Conservation (phyloP, 495 filamentous ascomycete genomes). For the Aspergillus ellipticus region DNA sequence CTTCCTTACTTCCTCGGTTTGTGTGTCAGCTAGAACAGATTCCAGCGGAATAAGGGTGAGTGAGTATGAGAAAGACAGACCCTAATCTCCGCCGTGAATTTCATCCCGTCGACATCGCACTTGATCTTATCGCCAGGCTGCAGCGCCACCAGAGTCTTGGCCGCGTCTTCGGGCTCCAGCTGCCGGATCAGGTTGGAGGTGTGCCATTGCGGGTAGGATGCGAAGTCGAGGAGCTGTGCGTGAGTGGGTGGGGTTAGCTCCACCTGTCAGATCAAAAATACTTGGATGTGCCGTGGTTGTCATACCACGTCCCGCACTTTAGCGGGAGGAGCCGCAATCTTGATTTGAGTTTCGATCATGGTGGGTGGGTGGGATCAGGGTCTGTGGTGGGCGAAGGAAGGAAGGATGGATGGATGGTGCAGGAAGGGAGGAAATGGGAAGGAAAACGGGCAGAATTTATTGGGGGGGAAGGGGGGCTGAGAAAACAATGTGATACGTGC, state of each 20-base stretch:
- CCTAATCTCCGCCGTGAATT: background rate
- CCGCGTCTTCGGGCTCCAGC: background rate
- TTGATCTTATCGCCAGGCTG: background rate
- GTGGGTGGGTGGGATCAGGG: no score
- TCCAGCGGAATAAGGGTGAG: background rate
- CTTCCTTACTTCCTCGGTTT: background rate
- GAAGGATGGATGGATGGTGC: no score
- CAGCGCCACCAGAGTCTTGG: background rate
- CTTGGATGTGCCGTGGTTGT: no score
- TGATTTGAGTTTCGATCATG: background rate
- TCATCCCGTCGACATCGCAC: background rate
- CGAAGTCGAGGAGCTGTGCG: background rate
- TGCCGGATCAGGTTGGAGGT: background rate
- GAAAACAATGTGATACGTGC: no score
- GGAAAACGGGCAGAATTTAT: no score
- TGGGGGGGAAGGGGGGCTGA: no score
- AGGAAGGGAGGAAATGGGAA: no score
- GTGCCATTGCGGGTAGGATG: background rate
- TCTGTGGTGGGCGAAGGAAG: no score
- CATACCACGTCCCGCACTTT: background rate
- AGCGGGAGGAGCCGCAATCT: background rate
- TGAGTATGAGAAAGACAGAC: no score
- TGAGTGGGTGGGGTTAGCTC: background rate
- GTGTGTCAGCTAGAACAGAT: no score
- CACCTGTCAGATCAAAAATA: no score